A percentile compares a stretch with the other conserved stretches of the same genome.
These are phyloP conservation scores for Chaetomium sp. DNA, from an alignment of 2,329 filamentous ascomycete genomes.

Conservation along the genomic window DNA sequence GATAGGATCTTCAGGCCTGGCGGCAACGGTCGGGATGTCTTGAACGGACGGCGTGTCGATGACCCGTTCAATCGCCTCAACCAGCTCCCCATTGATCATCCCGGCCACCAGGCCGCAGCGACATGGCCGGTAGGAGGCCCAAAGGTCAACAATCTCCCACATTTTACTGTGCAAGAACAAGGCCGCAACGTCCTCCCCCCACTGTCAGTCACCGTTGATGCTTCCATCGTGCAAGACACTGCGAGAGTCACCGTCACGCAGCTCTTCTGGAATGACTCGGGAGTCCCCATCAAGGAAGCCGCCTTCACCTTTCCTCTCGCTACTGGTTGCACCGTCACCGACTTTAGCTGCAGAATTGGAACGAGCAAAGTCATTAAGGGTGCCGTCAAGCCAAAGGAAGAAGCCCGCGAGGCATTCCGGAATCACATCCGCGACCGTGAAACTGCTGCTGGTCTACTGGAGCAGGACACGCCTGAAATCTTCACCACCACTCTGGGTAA, in stretches of 20 bases:
- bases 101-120: background rate
- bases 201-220: slow-evolving; percentile 33
- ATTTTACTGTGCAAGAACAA: slow-evolving; percentile 15
- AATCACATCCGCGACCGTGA: slow-evolving; percentile 18
- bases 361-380: slow-evolving; percentile 32
- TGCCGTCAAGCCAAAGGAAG: slow-evolving; percentile 31
- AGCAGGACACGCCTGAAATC: slow-evolving; percentile 37
- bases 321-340: slow-evolving; percentile 35
- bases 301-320: slow-evolving; percentile 38
- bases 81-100: background rate
- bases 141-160: slow-evolving; percentile 3
- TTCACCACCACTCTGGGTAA: slow-evolving; percentile 37
- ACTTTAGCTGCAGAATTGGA: slow-evolving; percentile 36
- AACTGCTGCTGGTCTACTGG: slow-evolving; percentile 30
- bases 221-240: slow-evolving; percentile 35
- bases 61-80: background rate
- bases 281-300: slow-evolving; percentile 32
- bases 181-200: slow-evolving; percentile 34
- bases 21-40: background rate
- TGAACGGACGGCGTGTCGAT: background rate
- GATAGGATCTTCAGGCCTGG: background rate
- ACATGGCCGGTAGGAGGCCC: background rate
- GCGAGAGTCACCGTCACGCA: slow-evolving; percentile 35
- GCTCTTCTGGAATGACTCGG: slow-evolving; percentile 36
- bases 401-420: slow-evolving; percentile 30